Conservation (phyloP, 768 basidiomycete genomes). For the Leccinellum albellum region DNA sequence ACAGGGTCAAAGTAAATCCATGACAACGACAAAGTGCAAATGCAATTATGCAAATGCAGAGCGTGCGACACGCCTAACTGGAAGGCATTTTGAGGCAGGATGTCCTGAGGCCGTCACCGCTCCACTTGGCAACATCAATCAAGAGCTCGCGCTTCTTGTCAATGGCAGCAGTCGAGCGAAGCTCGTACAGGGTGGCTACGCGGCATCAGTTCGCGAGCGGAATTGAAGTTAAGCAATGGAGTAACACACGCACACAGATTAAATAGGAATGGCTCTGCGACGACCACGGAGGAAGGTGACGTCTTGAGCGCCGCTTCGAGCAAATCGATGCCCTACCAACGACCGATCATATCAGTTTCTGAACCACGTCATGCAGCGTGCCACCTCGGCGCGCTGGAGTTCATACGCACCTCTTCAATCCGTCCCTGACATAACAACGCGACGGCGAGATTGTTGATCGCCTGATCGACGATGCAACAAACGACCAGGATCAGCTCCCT, state of each 20-base stretch:
- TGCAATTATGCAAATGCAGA: neutral
- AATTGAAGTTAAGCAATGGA: neutral
- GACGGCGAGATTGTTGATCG: constrained; percentile 76
- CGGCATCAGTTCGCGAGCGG: neutral
- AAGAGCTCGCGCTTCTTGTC: constrained; percentile 76
- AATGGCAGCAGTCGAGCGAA: constrained; percentile 65
- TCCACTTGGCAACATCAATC: constrained; percentile 79
- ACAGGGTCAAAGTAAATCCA: no score
- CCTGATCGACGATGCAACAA: constrained; percentile 34
- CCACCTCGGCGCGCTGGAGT: neutral
- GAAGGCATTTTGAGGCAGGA: constrained; percentile 78
- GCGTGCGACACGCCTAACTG: constrained; percentile 31
- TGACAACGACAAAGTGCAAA: no score
- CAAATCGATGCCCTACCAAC: constrained; percentile 60
- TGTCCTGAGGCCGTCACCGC: constrained; percentile 76
- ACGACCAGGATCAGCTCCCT: neutral
- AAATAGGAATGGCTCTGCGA: constrained; percentile 81
- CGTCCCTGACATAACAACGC: constrained; percentile 67
- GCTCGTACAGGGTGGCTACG: constrained; percentile 76
- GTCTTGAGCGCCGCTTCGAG: constrained; percentile 58
- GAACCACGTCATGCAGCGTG: neutral
- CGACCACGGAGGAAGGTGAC: constrained; percentile 68
- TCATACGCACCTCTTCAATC: constrained; percentile 56
- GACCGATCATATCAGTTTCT: neutral
- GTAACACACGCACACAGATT: constrained; percentile 61